A percentile compares a stretch with the other conserved stretches of the same genome.
These are phyloP conservation scores for Neurospora tetrasperma DNA, from an alignment of 495 filamentous ascomycete genomes.

Conservation along the genomic window DNA sequence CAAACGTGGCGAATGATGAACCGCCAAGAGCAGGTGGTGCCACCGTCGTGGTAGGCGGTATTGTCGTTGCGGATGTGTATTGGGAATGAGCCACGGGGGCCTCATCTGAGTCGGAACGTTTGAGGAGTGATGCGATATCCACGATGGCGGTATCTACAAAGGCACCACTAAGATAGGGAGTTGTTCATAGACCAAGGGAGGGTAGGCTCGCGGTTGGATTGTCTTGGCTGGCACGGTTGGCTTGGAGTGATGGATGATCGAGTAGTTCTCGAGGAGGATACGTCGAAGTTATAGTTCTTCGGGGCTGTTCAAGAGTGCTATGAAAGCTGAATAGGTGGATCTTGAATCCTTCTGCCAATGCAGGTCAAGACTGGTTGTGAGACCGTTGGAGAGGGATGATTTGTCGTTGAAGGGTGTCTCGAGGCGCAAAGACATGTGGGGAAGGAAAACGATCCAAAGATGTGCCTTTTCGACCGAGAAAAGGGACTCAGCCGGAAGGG, in stretches of 20 bases:
- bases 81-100: constrained; percentile 46
- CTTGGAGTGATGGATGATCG: neutral
- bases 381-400: neutral
- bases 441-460: neutral
- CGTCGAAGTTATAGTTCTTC: neutral
- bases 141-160: constrained; percentile 54
- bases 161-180: constrained; percentile 16
- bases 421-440: neutral
- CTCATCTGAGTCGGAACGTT: constrained; percentile 73
- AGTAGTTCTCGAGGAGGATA: neutral
- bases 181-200: constrained; percentile 21
- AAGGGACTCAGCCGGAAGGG: neutral
- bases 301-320: neutral
- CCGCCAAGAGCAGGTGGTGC: constrained; percentile 15
- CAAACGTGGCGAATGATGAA: constrained; percentile 9
- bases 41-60: constrained; percentile 31
- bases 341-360: neutral
- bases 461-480: neutral
- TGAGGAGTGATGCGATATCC: constrained; percentile 81
- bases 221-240: neutral
- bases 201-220: constrained; percentile 6
- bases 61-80: constrained; percentile 40
- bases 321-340: neutral
- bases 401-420: neutral
- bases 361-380: neutral